Conservation (phyloP, 331 rosid genomes). For the Quercus lobata region DNA sequence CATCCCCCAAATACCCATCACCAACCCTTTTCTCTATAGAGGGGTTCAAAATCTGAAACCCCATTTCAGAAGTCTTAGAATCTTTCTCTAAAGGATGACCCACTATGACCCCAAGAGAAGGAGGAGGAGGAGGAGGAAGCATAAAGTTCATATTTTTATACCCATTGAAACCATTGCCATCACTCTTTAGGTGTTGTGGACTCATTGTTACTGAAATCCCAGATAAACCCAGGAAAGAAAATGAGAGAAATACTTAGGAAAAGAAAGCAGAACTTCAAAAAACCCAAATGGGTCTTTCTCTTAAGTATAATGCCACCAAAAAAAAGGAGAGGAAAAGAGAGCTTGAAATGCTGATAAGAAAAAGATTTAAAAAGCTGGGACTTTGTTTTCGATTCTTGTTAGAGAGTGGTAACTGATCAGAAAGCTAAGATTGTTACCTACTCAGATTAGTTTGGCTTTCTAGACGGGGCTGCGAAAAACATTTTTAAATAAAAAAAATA, state of each 20-base stretch:
- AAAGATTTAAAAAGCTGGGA: not conserved
- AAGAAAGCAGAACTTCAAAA: constrained; percentile 2
- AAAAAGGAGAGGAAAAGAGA: not conserved
- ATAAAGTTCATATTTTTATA: constrained; percentile 21
- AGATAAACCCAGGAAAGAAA: not conserved
- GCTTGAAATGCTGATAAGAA: not conserved
- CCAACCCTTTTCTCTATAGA: constrained; percentile 17
- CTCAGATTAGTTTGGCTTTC: not conserved
- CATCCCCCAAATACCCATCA: constrained; percentile 13
- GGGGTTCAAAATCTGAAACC: constrained; percentile 35
- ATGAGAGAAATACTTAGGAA: not conserved
- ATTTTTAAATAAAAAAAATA: not conserved
- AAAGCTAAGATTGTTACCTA: not conserved
- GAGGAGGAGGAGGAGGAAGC: constrained; percentile 9
- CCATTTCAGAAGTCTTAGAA: constrained; percentile 28
- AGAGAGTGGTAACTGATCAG: not conserved
- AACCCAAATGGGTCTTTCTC: not conserved
- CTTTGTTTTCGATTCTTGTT: not conserved
- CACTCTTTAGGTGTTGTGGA: constrained; percentile 25
- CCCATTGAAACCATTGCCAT: constrained; percentile 17
- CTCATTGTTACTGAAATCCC: constrained; percentile 23
- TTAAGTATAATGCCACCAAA: constrained; percentile 12
- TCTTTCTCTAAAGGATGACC: not conserved
- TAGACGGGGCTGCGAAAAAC: constrained; percentile 19
- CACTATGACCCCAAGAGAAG: constrained; percentile 1